Evolutionary conservation across 1,284 basidiomycete genomes (phyloP).

Genomic region (Ceratobasidium sp.): DNA sequence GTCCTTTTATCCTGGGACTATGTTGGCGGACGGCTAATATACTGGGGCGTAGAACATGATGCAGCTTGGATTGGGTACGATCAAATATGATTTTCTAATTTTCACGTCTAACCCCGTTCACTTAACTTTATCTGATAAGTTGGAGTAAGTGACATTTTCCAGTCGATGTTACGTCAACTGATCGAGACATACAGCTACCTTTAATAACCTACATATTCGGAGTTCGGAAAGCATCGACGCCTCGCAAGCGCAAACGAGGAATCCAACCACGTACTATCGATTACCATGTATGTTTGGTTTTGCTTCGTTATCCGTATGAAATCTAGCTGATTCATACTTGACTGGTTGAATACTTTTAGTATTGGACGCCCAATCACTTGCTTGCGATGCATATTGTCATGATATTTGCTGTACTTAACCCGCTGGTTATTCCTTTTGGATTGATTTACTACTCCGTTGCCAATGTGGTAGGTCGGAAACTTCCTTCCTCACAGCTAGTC

Average conservation of each 20-base stretch:
- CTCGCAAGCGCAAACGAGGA: constrained; percentile 53
- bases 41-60: constrained; percentile 26
- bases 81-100: constrained; percentile 50
- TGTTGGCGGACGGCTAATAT: neutral
- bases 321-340: constrained; percentile 38
- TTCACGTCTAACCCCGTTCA: neutral
- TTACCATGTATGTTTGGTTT: constrained; percentile 41
- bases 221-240: constrained; percentile 51
- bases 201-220: constrained; percentile 42
- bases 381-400: constrained; percentile 54
- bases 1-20: neutral
- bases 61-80: constrained; percentile 40
- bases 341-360: no score
- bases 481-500: neutral
- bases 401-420: constrained; percentile 56
- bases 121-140: constrained; percentile 9
- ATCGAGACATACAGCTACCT: constrained; percentile 19
- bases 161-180: neutral
- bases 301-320: neutral
- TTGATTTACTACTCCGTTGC: constrained; percentile 45
- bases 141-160: constrained; percentile 21
- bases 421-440: constrained; percentile 53
- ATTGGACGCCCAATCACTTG: constrained; percentile 46
- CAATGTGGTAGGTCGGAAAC: constrained; percentile 47
- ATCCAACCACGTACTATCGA: constrained; percentile 55